Conservation (phyloP, 805 yeast genomes). For the Saturnispora zaruensis region DNA sequence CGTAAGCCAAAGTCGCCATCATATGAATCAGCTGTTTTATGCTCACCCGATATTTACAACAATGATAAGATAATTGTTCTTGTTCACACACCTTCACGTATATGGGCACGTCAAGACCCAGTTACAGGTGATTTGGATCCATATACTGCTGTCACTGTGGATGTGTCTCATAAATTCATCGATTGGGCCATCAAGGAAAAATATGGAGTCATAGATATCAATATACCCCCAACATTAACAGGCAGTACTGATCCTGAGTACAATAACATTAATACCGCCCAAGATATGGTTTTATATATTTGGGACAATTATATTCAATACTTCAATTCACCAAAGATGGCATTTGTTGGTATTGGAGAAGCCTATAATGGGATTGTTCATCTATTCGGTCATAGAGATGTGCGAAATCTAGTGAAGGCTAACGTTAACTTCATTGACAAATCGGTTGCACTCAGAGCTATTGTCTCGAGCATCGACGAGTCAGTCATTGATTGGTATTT, state of each 20-base stretch:
- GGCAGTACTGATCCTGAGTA: constrained; percentile 42
- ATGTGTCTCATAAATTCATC: constrained; percentile 60
- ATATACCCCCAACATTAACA: constrained; percentile 54
- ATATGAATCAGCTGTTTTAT: constrained; percentile 48
- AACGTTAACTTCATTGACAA: constrained; percentile 63
- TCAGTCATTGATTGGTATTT: constrained; percentile 87
- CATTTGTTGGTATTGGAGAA: constrained; percentile 84
- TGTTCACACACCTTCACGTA: constrained; percentile 85
- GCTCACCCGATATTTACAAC: constrained; percentile 62
- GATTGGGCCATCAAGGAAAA: constrained; percentile 53
- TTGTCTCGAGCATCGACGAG: constrained; percentile 85
- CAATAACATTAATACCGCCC: constrained; percentile 59
- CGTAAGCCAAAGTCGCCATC: constrained; percentile 38
- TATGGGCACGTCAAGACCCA: constrained; percentile 84
- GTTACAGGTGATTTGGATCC: constrained; percentile 70
- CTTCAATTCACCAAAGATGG: constrained; percentile 60
- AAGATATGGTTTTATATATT: constrained; percentile 65
- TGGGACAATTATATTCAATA: constrained; percentile 90
- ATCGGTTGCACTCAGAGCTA: constrained; percentile 57
- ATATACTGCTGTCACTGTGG: constrained; percentile 63
- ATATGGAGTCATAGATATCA: constrained; percentile 78
- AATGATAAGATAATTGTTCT: constrained; percentile 57
- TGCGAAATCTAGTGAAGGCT: constrained; percentile 55
- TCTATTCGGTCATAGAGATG: constrained; percentile 74
- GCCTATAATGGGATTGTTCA: constrained; percentile 83